phyloP scores from a whole-genome alignment of 179 eudicot genomes.

The Sideroxylon spinosum region DNA sequence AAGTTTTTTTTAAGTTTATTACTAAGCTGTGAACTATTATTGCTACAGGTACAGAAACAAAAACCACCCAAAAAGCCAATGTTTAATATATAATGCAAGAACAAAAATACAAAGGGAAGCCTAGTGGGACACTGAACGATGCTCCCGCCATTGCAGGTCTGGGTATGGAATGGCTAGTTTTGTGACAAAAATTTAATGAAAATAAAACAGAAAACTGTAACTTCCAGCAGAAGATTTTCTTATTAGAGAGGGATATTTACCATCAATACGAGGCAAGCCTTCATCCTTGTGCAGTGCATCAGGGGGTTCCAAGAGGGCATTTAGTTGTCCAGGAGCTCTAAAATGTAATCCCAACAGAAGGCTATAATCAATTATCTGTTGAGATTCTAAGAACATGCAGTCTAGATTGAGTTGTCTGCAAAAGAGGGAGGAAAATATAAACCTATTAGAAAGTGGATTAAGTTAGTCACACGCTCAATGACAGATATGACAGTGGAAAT shows the following conservation, averaged over 20 bases:
- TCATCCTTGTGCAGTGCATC: conserved; percentile 33
- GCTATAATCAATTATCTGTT: conserved; percentile 90
- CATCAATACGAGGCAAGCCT: conserved; percentile 36
- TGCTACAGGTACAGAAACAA: not conserved
- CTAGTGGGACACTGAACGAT: too few relatives aligned
- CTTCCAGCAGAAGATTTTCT: conserved; percentile 11
- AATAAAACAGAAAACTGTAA: not conserved
- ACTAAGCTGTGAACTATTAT: conserved; percentile 6
- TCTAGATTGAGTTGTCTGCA: conserved; percentile 83
- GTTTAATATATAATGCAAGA: not conserved
- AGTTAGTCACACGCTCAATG: not conserved
- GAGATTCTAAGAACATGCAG: conserved; percentile 78
- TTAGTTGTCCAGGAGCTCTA: conserved; percentile 90
- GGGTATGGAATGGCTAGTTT: too few relatives aligned
- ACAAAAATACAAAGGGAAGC: too few relatives aligned
- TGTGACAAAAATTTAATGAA: too few relatives aligned
- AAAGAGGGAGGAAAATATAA: conserved; percentile 15
- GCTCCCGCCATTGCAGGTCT: too few relatives aligned
- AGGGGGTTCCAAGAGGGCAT: conserved; percentile 49
- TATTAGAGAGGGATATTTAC: conserved; percentile 23
- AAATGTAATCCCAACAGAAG: conserved; percentile 91
- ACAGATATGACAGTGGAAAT: not conserved
- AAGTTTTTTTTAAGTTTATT: too few relatives aligned
- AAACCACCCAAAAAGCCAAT: not conserved
- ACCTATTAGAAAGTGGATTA: not conserved